A percentile compares a stretch with the other conserved stretches of the same genome.
Conservation (phyloP, 148 eudicot species). For the Amaranthus cruentus region DNA sequence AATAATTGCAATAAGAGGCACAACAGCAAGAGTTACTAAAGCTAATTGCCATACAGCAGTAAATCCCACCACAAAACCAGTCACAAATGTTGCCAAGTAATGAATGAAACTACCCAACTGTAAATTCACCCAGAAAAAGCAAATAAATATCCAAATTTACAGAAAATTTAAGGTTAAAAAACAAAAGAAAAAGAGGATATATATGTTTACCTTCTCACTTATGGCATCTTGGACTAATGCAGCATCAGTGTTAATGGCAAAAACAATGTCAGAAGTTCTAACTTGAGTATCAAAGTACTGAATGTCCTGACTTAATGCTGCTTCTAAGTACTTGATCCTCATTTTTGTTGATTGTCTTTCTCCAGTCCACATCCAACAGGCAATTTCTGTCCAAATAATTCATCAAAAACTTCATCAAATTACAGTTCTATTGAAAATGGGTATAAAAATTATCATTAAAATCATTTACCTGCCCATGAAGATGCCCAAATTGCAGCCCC, state of each 20-base stretch:
- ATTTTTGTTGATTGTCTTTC: slow-evolving; percentile 94
- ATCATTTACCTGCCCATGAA: slow-evolving; percentile 88
- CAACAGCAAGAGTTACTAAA: slow-evolving; percentile 86
- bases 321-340: slow-evolving; percentile 94
- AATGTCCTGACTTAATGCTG: slow-evolving; percentile 94
- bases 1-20: slow-evolving; percentile 86
- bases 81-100: slow-evolving; percentile 93
- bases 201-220: slow-evolving; percentile 75
- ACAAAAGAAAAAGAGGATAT: background rate
- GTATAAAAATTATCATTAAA: too few relatives aligned
- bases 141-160: background rate
- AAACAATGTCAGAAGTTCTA: slow-evolving; percentile 90
- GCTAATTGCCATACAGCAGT: slow-evolving; percentile 98
- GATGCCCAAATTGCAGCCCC: slow-evolving; percentile 99
- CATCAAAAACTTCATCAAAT: background rate
- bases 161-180: background rate
- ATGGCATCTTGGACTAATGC: slow-evolving; percentile 98
- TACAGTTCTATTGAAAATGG: background rate
- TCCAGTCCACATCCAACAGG: slow-evolving; percentile 99
- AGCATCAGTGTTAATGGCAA: slow-evolving; percentile 94
- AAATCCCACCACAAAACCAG: slow-evolving; percentile 96
- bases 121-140: background rate
- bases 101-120: slow-evolving; percentile 99
- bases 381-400: slow-evolving; percentile 56
- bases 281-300: slow-evolving; percentile 89